Evolutionary conservation across 257 asterid species (phyloP), one percentile per base, ranked within the genome.

Genomic region (Nicotiana attenuata): DNA sequence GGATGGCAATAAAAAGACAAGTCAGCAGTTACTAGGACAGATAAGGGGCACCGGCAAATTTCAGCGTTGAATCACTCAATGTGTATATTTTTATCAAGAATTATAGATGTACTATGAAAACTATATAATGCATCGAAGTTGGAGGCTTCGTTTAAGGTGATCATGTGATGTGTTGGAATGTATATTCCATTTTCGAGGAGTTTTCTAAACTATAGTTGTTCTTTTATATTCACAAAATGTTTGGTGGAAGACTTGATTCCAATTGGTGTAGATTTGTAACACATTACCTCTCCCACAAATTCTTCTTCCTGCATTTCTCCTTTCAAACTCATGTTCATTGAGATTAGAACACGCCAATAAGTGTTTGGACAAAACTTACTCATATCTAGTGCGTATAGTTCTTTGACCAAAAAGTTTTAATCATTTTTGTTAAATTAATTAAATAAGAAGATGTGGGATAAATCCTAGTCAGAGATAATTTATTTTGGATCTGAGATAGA

Each of bases 81-180:
- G 38, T 22, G 2, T 3, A 22, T 60, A n/a, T 29, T 28, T 28
- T 35, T 22, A 10, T 2, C 2, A 2, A 10, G 38, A 20, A n/a
- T 69, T 5, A 55, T 53, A 6, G 20, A 13, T 41, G 77, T n/a
- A 47, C 15, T 24, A 69, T 20, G 59, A 45, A 71, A 41, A 20
- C 1, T 41, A 1, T 13, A 20, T 41, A 45, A 73, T 47, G 78
- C 78, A 73, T 73, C 41, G 79, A 47, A 73, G 79, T 15, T 24
- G 79, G 61, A 73, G 78, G 14, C 24, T 47, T 73, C 5, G 24
- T 47, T 73, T 22, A 47, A 47, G 47, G 63, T 73, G 29, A 24
- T 73, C 78, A 45, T 73, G 79, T 47, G 79, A 73, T 24, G 38
- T 73, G 79, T 3, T 73, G 79, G 79, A 73, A 22, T 10, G 35